These are phyloP conservation scores for Calonectria hongkongensis DNA, from an alignment of 2,329 filamentous ascomycete species.

Conservation along the genomic window DNA sequence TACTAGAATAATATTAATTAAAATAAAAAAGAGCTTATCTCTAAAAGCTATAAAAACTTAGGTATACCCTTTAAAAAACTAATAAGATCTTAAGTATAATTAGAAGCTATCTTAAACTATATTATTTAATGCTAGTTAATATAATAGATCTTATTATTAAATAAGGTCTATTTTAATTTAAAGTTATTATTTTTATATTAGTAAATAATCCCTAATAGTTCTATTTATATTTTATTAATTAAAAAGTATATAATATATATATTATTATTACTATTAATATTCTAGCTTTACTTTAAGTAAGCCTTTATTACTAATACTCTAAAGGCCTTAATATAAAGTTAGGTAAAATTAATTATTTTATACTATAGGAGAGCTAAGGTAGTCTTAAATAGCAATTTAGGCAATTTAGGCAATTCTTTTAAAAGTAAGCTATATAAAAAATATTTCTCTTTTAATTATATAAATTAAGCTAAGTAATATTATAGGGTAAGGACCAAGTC, in stretches of 20 bases:
- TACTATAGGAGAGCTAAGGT: neutral
- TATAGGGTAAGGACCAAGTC: neutral
- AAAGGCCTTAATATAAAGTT: neutral
- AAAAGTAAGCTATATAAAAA: neutral
- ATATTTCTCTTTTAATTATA: neutral
- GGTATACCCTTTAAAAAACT: neutral
- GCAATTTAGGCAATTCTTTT: neutral
- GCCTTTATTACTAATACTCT: neutral
- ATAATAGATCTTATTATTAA: neutral
- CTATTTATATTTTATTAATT: neutral
- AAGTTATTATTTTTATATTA: neutral
- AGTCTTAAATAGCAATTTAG: neutral
- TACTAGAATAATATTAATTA: neutral
- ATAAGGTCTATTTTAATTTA: neutral
- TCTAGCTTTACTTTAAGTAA: neutral
- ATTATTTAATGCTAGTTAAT: neutral
- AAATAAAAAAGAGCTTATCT: neutral
- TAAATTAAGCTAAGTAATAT: constrained; percentile 4
- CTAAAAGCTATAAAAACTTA: neutral
- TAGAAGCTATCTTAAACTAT: neutral
- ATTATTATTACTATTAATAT: neutral
- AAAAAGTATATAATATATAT: neutral
- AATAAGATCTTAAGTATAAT: neutral
- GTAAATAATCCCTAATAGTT: neutral
- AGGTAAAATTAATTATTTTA: neutral